Evolutionary conservation across 1,139 yeast genomes (phyloP).

Genomic region (Magnusiomyces sp.): DNA sequence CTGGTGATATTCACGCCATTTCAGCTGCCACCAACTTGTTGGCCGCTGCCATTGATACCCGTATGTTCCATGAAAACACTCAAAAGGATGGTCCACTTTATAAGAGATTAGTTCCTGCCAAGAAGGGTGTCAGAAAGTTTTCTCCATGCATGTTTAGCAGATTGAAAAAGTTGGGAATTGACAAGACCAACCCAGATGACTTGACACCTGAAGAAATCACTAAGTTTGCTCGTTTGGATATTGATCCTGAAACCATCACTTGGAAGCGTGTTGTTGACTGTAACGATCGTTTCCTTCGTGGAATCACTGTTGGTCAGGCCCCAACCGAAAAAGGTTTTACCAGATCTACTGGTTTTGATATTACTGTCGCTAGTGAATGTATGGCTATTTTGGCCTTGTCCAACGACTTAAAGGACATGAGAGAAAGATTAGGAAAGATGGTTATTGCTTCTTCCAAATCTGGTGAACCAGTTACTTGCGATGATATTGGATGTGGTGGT

Average conservation of each 20-base stretch:
- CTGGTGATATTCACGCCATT: slow-evolving; percentile 97
- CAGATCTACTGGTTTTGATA: slow-evolving; percentile 89
- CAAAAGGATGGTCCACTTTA: slow-evolving; percentile 83
- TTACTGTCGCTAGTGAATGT: slow-evolving; percentile 94
- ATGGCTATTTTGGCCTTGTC: slow-evolving; percentile 96
- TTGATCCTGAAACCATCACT: slow-evolving; percentile 88
- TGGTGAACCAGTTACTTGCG: slow-evolving; percentile 91
- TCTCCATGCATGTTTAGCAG: slow-evolving; percentile 72
- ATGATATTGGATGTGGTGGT: slow-evolving; percentile 95
- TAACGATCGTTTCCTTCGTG: slow-evolving; percentile 88
- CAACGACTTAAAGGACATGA: slow-evolving; percentile 74
- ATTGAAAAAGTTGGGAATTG: slow-evolving; percentile 70
- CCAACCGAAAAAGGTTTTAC: slow-evolving; percentile 89
- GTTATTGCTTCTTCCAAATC: slow-evolving; percentile 77
- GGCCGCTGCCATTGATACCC: slow-evolving; percentile 96
- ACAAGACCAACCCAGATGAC: slow-evolving; percentile 73
- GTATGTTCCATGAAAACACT: slow-evolving; percentile 93
- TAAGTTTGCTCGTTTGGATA: slow-evolving; percentile 75
- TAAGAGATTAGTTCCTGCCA: slow-evolving; percentile 83
- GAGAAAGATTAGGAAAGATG: slow-evolving; percentile 83
- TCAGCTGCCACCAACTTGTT: slow-evolving; percentile 90
- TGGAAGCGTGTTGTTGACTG: slow-evolving; percentile 97
- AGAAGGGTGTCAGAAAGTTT: slow-evolving; percentile 74
- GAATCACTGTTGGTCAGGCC: slow-evolving; percentile 85
- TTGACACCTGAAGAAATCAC: slow-evolving; percentile 73